Conservation (phyloP, 257 asterid genomes). For the Lantana camara region DNA sequence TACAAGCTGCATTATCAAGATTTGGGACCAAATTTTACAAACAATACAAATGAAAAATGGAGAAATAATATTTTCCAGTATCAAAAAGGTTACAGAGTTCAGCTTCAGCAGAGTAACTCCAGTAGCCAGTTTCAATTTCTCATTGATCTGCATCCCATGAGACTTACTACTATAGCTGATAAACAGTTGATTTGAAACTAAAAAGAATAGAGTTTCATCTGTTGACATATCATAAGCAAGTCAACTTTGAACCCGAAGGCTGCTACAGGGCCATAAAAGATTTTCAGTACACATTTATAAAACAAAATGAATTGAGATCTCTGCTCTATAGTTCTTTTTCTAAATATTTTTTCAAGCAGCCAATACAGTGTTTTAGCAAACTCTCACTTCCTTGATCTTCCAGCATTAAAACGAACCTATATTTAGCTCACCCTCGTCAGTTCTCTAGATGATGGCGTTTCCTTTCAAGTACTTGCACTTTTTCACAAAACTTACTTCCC, state of each 20-base stretch:
- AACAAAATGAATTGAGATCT: not conserved
- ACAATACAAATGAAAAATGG: not conserved
- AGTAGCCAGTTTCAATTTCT: not conserved
- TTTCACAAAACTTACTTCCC: not conserved
- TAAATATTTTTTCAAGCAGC: not conserved
- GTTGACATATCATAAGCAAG: not conserved
- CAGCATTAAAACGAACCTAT: not conserved
- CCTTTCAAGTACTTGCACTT: not conserved
- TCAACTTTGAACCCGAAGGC: not conserved
- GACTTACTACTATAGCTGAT: not conserved
- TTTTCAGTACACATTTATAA: not conserved
- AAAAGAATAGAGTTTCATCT: not conserved
- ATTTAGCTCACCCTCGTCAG: not conserved
- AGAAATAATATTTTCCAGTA: not conserved
- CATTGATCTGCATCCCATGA: not conserved
- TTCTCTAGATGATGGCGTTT: slow-evolving; percentile 7
- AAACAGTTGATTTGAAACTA: not conserved
- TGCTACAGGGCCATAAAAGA: not conserved
- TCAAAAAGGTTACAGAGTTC: slow-evolving; percentile 1
- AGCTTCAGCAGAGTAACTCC: not conserved
- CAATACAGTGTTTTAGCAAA: too few relatives aligned
- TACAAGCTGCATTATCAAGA: slow-evolving; percentile 4
- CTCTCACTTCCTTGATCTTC: not conserved
- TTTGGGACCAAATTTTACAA: not conserved
- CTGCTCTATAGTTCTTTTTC: not conserved